Evolutionary conservation across 352 stramenopile genomes (phyloP).

Genomic region (Peronospora destructor): DNA sequence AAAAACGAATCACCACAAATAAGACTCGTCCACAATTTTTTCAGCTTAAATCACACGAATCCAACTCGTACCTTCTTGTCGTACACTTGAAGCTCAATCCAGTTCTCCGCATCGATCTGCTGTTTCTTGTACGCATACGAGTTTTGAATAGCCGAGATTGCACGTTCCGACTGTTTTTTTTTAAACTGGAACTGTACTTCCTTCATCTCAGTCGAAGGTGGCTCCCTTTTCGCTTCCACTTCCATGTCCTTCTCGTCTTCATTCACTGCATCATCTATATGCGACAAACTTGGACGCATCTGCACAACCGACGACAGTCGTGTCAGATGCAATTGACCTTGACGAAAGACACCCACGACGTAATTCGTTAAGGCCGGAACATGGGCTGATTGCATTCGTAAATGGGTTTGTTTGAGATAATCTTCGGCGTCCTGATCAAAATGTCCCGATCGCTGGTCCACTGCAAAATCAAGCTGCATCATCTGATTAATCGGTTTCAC

Average conservation of each 20-base stretch:
- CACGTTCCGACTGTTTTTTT: constrained; percentile 79
- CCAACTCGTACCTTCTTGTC: constrained; percentile 52
- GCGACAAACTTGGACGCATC: constrained; percentile 71
- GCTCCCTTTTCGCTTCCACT: constrained; percentile 45
- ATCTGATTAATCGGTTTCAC: constrained; percentile 73
- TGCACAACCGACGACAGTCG: constrained; percentile 62
- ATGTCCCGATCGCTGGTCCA: constrained; percentile 65
- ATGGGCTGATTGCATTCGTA: constrained; percentile 54
- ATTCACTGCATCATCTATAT: constrained; percentile 70
- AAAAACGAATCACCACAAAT: constrained; percentile 1
- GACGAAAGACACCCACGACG: constrained; percentile 66
- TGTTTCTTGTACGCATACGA: constrained; percentile 82
- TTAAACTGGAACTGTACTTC: constrained; percentile 86
- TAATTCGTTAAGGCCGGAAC: constrained; percentile 74
- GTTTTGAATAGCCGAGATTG: constrained; percentile 72
- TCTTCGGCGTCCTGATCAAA: constrained; percentile 76
- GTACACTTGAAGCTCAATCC: constrained; percentile 65
- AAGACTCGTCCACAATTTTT: constrained; percentile 2
- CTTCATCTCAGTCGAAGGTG: constrained; percentile 48
- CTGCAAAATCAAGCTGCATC: constrained; percentile 69
- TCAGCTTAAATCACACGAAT: not conserved
- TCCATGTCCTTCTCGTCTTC: constrained; percentile 64
- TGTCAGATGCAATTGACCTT: constrained; percentile 77
- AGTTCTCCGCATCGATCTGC: constrained; percentile 73
- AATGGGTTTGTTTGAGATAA: constrained; percentile 66